Conservation (phyloP, 2,329 filamentous ascomycete species). For the Neurospora sp. region DNA sequence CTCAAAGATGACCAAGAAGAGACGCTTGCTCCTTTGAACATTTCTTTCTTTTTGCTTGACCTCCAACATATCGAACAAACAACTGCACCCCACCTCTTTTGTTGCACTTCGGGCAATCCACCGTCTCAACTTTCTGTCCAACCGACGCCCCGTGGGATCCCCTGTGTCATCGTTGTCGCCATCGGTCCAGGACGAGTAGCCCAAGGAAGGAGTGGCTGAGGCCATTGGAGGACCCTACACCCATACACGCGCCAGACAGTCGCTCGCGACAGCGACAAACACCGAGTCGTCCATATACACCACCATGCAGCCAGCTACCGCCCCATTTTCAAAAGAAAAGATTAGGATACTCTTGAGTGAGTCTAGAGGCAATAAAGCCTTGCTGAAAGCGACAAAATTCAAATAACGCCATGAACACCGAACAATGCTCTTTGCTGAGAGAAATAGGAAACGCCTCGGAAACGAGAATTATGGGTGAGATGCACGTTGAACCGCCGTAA, state of each 20-base stretch:
- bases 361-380: not conserved
- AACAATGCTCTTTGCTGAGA: conserved; percentile 10
- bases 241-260: not conserved
- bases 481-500: conserved; percentile 32
- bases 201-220: not conserved
- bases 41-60: not conserved
- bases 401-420: not conserved
- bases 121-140: not conserved
- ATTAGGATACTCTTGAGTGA: not conserved
- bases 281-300: not conserved
- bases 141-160: not conserved
- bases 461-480: conserved; percentile 37
- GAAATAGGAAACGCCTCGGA: conserved; percentile 42
- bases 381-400: not conserved
- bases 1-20: not conserved
- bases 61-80: not conserved
- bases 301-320: not conserved
- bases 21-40: not conserved
- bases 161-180: not conserved
- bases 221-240: not conserved
- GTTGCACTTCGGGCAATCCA: not conserved
- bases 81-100: not conserved
- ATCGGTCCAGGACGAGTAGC: not conserved
- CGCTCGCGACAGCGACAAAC: not conserved
- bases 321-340: not conserved